Conservation (phyloP, 768 basidiomycete genomes). For the Collybia sordida region DNA sequence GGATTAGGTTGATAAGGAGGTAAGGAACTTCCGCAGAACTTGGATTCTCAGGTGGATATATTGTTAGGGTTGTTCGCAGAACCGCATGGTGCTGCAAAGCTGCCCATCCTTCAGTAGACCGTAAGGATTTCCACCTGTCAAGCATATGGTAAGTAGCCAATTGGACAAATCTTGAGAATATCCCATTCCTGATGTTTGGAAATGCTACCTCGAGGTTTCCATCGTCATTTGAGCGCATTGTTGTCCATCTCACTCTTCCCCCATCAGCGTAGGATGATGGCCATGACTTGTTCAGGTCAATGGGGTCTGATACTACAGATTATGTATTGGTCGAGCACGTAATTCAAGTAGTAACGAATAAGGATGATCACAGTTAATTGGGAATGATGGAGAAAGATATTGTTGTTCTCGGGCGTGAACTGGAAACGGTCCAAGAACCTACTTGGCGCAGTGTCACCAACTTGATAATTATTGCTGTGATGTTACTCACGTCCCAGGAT, state of each 20-base stretch:
- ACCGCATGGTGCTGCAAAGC: conserved; percentile 79
- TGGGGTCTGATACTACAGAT: conserved; percentile 45
- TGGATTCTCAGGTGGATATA: conserved; percentile 44
- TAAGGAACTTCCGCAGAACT: conserved; percentile 30
- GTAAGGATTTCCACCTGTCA: conserved; percentile 67
- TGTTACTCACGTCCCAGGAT: conserved; percentile 37
- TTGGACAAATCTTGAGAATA: no score
- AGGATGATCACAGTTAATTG: conserved; percentile 52
- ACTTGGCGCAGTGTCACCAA: conserved; percentile 1
- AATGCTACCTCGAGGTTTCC: conserved; percentile 63
- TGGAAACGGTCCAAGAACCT: conserved; percentile 85
- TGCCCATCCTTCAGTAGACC: conserved; percentile 84
- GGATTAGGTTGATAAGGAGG: conserved; percentile 60
- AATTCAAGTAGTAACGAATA: neutral
- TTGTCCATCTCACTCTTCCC: conserved; percentile 61
- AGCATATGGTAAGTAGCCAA: no score
- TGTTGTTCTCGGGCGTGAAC: conserved; percentile 84
- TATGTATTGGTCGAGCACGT: conserved; percentile 3
- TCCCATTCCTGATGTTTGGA: conserved; percentile 54
- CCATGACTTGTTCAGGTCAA: conserved; percentile 51
- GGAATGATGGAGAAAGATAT: conserved; percentile 75
- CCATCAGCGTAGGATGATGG: conserved; percentile 70
- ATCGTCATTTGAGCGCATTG: conserved; percentile 34
- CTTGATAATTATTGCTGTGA: neutral
- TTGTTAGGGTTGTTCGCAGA: conserved; percentile 60